Conservation (phyloP, 257 asterid genomes). For the Penstemon davidsonii region DNA sequence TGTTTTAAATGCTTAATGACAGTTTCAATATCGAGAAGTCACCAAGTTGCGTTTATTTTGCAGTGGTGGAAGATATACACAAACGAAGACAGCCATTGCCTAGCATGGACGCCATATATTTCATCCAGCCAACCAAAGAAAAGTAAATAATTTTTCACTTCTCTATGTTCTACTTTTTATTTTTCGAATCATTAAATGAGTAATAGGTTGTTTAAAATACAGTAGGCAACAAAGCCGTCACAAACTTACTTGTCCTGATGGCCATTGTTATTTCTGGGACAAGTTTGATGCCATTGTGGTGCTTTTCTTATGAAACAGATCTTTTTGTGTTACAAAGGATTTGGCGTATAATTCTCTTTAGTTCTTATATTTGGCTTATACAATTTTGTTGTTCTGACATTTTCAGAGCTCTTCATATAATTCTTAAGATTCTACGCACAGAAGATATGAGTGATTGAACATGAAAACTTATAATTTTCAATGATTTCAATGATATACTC, state of each 20-base stretch:
- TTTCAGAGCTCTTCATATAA: neutral
- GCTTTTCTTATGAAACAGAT: too few species aligned
- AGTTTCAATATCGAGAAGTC: constrained; percentile 31
- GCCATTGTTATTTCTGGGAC: too few species aligned
- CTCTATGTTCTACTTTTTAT: constrained; percentile 13
- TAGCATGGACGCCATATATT: constrained; percentile 95
- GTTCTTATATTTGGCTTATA: neutral
- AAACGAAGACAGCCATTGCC: constrained; percentile 95
- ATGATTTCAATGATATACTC: neutral
- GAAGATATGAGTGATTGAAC: constrained; percentile 3
- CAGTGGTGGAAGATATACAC: constrained; percentile 99
- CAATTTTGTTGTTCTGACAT: constrained; percentile 2
- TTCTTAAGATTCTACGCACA: too few species aligned
- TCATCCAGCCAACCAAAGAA: constrained; percentile 93
- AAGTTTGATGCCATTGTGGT: too few species aligned
- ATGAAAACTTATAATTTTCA: constrained; percentile 6
- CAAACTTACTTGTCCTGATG: too few species aligned
- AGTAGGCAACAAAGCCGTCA: too few species aligned
- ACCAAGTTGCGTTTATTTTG: constrained; percentile 37
- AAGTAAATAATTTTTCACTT: constrained; percentile 49
- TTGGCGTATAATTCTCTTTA: too few species aligned
- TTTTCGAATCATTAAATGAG: neutral
- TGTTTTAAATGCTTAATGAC: constrained; percentile 8
- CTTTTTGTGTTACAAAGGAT: too few species aligned
- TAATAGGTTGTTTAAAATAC: too few species aligned